phyloP scores from a whole-genome alignment of 768 basidiomycete genomes.

The Psilocybe subaeruginosa region DNA sequence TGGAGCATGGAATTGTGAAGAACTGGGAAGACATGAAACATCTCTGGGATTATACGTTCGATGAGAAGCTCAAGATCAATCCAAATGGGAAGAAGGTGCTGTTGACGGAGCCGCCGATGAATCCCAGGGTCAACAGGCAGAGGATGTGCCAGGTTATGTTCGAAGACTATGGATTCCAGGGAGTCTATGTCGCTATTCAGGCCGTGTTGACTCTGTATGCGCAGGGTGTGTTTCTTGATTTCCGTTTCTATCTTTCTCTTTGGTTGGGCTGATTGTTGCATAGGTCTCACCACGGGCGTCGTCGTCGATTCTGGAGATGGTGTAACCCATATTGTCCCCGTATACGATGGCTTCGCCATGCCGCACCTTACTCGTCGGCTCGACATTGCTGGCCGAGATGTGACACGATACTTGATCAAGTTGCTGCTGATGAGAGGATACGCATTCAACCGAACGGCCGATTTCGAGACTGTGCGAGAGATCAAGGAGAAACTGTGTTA shows the following conservation, averaged over 20 bases:
- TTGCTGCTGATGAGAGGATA: conserved; percentile 99
- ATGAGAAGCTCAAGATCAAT: conserved; percentile 92
- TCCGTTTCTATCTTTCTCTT: not conserved
- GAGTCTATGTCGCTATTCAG: conserved; percentile 97
- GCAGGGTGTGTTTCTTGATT: conserved; percentile 70
- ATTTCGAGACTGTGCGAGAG: conserved; percentile 98
- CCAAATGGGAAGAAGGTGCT: conserved; percentile 87
- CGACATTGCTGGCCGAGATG: conserved; percentile 98
- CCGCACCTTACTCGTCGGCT: conserved; percentile 93
- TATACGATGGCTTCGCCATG: conserved; percentile 95
- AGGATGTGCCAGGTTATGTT: conserved; percentile 99
- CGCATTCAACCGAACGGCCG: conserved; percentile 98
- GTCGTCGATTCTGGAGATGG: conserved; percentile 99
- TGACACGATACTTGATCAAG: conserved; percentile 98
- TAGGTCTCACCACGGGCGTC: conserved; percentile 96
- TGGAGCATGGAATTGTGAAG: conserved; percentile 98
- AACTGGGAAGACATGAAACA: conserved; percentile 99
- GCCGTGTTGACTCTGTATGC: conserved; percentile 98
- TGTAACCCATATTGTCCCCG: conserved; percentile 98
- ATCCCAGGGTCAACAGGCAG: conserved; percentile 91
- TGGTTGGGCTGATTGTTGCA: conserved; percentile 1
- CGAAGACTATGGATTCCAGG: conserved; percentile 95
- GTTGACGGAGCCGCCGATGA: conserved; percentile 99
- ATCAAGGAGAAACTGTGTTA: conserved; percentile 99
- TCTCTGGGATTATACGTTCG: conserved; percentile 98